Evolutionary conservation across 2,329 filamentous ascomycete genomes (phyloP).

Genomic region (Phoma sp.): DNA sequence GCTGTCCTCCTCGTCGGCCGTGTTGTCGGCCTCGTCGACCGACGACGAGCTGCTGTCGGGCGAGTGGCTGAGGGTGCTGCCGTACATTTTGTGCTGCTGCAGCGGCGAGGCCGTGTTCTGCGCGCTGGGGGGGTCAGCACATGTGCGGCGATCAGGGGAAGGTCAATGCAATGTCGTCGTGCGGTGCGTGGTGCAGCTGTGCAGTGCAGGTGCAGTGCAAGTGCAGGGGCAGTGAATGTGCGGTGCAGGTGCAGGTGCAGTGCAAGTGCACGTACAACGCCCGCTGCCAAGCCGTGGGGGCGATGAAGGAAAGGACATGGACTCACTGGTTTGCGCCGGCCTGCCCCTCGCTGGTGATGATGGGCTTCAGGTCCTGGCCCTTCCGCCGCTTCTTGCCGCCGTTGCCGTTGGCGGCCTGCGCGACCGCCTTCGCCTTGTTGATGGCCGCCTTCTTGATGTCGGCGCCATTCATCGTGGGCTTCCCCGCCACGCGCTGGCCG

Average conservation of each 20-base stretch:
- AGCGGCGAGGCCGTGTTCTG: conserved; percentile 60
- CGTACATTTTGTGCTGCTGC: conserved; percentile 57
- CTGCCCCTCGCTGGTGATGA: conserved; percentile 73
- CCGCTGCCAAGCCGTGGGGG: conserved; percentile 4
- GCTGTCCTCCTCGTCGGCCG: conserved; percentile 96
- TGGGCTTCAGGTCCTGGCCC: conserved; percentile 73
- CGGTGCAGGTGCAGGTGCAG: too few relatives aligned
- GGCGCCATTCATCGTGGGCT: conserved; percentile 65
- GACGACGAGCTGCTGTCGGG: conserved; percentile 79
- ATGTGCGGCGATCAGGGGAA: too few relatives aligned
- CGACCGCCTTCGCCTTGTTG: conserved; percentile 71
- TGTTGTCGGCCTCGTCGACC: conserved; percentile 86
- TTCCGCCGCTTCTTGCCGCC: conserved; percentile 77
- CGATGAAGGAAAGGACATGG: too few relatives aligned
- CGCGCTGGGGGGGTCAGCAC: conserved; percentile 35
- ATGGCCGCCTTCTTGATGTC: conserved; percentile 71
- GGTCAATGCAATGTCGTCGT: too few relatives aligned
- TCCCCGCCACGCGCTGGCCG: conserved; percentile 42
- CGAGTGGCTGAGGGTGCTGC: conserved; percentile 71
- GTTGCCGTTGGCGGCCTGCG: conserved; percentile 63
- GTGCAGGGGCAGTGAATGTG: too few relatives aligned
- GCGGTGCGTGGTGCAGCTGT: too few relatives aligned
- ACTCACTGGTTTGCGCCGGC: conserved; percentile 41
- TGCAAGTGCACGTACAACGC: conserved; percentile 9
- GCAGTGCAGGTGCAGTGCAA: too few relatives aligned